Percentiles rank a stretch among this genome's conserved stretches.
phyloP scores from a whole-genome alignment of 345 rosid genomes.

The Microthlaspi erraticum region DNA sequence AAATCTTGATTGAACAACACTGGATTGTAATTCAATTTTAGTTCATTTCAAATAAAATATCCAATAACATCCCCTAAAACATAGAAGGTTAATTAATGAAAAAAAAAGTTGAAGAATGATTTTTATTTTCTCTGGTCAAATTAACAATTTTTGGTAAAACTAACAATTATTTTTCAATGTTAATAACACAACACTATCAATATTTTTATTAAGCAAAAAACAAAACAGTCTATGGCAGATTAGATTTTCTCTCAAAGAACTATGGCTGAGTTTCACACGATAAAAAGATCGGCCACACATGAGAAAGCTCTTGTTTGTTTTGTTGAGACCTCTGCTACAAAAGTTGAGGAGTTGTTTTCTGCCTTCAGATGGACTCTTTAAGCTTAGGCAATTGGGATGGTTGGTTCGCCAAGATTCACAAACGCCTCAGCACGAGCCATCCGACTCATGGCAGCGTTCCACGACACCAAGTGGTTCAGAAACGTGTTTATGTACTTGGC shows the following conservation, averaged over 20 bases:
- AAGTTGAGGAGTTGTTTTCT: background rate
- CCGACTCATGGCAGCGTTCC: constrained; percentile 75
- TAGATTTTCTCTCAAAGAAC: constrained; percentile 3
- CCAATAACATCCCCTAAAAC: no score
- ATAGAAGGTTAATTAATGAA: no score
- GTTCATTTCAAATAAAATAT: no score
- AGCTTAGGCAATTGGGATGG: constrained; percentile 70
- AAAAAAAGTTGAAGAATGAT: no score
- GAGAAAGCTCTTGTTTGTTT: constrained; percentile 25
- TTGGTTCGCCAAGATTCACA: constrained; percentile 86
- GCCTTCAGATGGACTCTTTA: constrained; percentile 30
- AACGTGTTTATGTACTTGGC: constrained; percentile 67
- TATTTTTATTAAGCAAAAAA: background rate
- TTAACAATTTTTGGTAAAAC: no score
- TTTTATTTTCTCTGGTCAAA: no score
- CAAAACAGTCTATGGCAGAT: background rate
- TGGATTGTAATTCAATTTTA: no score
- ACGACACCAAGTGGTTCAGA: constrained; percentile 86
- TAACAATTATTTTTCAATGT: no score
- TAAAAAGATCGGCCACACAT: constrained; percentile 33
- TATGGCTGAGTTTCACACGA: background rate
- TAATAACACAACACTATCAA: background rate
- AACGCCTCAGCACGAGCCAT: constrained; percentile 91
- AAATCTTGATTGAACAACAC: no score
- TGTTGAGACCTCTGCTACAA: constrained; percentile 33